phyloP scores from a whole-genome alignment of 768 basidiomycete species.

The Leucosporidium yakuticum region DNA sequence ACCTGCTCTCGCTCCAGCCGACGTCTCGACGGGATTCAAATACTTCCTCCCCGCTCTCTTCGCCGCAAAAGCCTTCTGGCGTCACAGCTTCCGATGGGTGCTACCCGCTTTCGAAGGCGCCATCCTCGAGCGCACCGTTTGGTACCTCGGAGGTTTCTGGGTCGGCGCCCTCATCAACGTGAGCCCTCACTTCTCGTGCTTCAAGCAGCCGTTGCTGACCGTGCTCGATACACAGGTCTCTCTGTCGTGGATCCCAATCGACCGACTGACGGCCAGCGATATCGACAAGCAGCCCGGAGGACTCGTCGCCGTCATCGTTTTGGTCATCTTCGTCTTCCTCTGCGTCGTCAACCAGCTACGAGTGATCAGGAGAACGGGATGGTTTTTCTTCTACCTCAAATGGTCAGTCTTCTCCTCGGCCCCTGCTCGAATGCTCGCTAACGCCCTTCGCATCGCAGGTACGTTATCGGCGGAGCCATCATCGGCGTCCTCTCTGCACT shows the following conservation, averaged over 20 bases:
- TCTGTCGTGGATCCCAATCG: constrained; percentile 56
- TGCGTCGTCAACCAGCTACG: constrained; percentile 61
- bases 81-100: constrained; percentile 65
- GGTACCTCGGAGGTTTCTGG: constrained; percentile 75
- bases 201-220: not conserved
- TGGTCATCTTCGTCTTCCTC: constrained; percentile 57
- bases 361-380: constrained; percentile 78
- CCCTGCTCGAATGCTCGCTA: not conserved
- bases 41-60: constrained; percentile 73
- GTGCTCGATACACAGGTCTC: constrained; percentile 8
- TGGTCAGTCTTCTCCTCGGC: constrained; percentile 52
- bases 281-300: constrained; percentile 57
- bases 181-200: constrained; percentile 45
- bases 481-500: constrained; percentile 61
- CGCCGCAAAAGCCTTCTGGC: constrained; percentile 72
- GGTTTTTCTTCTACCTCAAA: constrained; percentile 66
- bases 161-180: constrained; percentile 68
- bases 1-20: constrained; percentile 51
- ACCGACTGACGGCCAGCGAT: constrained; percentile 66
- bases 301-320: constrained; percentile 51
- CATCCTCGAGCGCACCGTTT: constrained; percentile 66
- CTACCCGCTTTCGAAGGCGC: constrained; percentile 62
- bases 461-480: constrained; percentile 56
- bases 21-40: constrained; percentile 64
- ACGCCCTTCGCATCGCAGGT: constrained; percentile 24